These are phyloP conservation scores for Ligustrum vulgare DNA, from an alignment of 257 asterid species.

Conservation along the genomic window DNA sequence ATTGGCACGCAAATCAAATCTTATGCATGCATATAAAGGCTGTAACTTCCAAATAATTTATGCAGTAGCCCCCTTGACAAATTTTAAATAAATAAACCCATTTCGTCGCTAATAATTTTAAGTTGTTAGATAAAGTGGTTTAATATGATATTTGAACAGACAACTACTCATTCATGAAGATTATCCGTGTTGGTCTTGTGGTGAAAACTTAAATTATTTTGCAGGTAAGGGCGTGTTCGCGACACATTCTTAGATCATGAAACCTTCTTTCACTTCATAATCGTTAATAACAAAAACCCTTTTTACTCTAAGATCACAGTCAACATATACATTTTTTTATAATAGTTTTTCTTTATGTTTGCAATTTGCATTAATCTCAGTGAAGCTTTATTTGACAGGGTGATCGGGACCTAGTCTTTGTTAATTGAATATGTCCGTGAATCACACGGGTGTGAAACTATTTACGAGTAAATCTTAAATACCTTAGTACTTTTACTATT, in stretches of 20 bases:
- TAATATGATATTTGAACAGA: background rate
- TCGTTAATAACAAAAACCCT: background rate
- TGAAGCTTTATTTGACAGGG: conserved; percentile 56
- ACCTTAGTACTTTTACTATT: no score
- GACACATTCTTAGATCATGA: no score
- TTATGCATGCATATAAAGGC: conserved; percentile 26
- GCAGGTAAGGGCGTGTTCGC: no score
- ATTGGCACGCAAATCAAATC: conserved; percentile 35
- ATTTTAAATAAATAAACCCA: background rate
- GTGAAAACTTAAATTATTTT: no score
- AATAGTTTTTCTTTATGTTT: background rate
- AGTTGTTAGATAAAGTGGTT: no score
- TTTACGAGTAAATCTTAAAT: no score
- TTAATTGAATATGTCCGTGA: no score
- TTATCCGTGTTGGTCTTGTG: no score
- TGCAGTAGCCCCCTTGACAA: background rate
- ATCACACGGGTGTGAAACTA: no score
- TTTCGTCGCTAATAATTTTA: background rate
- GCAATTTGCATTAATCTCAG: conserved; percentile 3
- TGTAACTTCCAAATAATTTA: background rate
- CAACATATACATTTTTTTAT: background rate
- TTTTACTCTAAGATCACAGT: background rate
- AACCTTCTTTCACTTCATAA: no score
- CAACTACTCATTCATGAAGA: no score
- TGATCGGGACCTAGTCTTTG: conserved; percentile 83